Conservation (phyloP, 2,329 filamentous ascomycete species). For the Cephalotrichum gorgonifer region DNA sequence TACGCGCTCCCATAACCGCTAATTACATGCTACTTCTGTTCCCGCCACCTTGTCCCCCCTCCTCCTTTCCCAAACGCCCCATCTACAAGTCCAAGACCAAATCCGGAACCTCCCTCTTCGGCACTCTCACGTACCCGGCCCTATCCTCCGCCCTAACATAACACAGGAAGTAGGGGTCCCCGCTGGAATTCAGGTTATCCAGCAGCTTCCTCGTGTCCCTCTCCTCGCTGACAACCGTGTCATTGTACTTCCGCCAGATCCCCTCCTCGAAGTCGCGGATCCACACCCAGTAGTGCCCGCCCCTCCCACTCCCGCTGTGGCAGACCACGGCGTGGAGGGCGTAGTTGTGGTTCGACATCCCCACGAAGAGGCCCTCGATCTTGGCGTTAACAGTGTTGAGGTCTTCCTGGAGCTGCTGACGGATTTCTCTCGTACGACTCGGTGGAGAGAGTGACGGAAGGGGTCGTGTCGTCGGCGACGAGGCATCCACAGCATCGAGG, state of each 20-base stretch:
- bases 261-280: conserved; percentile 78
- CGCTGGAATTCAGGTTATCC: conserved; percentile 51
- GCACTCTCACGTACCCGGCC: conserved; percentile 38
- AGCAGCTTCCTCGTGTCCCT: conserved; percentile 60
- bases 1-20: too few species aligned
- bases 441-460: neutral
- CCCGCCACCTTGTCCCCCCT: too few species aligned
- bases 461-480: neutral
- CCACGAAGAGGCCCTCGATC: conserved; percentile 45
- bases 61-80: neutral
- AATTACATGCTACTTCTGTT: too few species aligned
- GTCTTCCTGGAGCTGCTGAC: conserved; percentile 30
- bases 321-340: conserved; percentile 87
- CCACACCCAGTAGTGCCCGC: conserved; percentile 95
- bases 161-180: conserved; percentile 75
- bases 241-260: conserved; percentile 92
- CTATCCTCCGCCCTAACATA: conserved; percentile 65
- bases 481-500: neutral
- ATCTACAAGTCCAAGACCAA: neutral
- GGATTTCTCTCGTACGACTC: conserved; percentile 20
- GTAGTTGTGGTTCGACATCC: conserved; percentile 59
- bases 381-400: conserved; percentile 16
- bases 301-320: conserved; percentile 62
- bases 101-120: conserved; percentile 20
- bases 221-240: conserved; percentile 47